Conservation (phyloP, 345 rosid genomes). For the Eucalyptus regnans region DNA sequence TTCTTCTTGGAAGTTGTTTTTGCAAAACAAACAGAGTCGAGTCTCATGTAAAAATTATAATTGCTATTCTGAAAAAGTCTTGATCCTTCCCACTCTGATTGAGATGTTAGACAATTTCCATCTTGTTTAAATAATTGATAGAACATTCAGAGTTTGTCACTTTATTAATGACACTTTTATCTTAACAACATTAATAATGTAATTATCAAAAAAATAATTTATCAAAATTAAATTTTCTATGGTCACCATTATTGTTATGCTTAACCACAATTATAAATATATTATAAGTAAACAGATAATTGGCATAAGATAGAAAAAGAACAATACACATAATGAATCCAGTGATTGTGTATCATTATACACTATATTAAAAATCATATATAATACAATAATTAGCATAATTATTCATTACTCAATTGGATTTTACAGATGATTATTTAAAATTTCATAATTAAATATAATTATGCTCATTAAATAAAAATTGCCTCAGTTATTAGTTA, state of each 20-base stretch:
- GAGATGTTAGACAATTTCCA: background rate
- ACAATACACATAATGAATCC: too few relatives aligned
- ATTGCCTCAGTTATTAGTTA: background rate
- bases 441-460: too few relatives aligned
- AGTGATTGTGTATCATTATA: background rate
- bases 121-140: too few relatives aligned
- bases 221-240: background rate
- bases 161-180: background rate
- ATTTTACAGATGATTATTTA: too few relatives aligned
- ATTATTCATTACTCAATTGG: background rate
- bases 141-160: background rate
- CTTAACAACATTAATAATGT: background rate
- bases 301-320: too few relatives aligned
- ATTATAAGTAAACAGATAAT: background rate
- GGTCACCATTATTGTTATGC: background rate
- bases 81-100: background rate
- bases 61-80: background rate
- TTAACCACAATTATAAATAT: too few relatives aligned
- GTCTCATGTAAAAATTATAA: too few relatives aligned
- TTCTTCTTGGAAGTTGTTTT: too few relatives aligned
- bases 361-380: too few relatives aligned
- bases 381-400: background rate
- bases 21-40: too few relatives aligned
- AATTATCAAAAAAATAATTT: too few relatives aligned
- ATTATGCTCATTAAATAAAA: background rate